Evolutionary conservation across 805 yeast genomes (phyloP), one percentile per base, ranked within the genome.

Genomic region (Vanderwaltozyma verrucispora): DNA sequence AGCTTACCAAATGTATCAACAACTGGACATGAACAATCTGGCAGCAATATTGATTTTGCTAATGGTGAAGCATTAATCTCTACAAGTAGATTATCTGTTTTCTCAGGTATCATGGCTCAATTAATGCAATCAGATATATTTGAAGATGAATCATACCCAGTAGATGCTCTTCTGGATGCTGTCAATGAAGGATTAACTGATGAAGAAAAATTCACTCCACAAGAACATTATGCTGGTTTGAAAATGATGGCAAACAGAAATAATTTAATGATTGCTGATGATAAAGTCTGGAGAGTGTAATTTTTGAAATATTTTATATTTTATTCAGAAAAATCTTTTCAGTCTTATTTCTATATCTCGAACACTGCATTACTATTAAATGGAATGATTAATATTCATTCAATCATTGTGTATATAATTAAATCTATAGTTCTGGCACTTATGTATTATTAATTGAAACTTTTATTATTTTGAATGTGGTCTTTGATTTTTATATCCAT

Each of bases 191-290:
- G 54, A 19, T 51, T 70, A 46, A 60, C 65, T 6, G 71, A 65
- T 35, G 78, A 71, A 41, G 75, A 72, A n/a, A 61, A 60, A 28
- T 72, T 64, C 40, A 61, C 62, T 9, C 57, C 53, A 5, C 62
- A 55, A 5, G 77, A 71, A 46, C 72, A 68, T 32, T 47, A 55
- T 12, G 65, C 65, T 21, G 76, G 74, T 27, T 48, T 71, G 32
- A 48, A 49, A 15, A 48, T 59, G n/a, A 54, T 73, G 64, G 66
- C 63, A 18, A 60, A 55, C 3, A 65, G 65, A 40, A 71, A 72
- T 40, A 64, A 69, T 30, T 41, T 73, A 33, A 67, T 71, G 74
- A 49, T 65, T 17, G 63, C 72, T 9, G 77, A 69, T 20, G 70
- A 63, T 21, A 63, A 63, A 43, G 65, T 72, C 16, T 72, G 71